Conservation (phyloP, 108 stramenopile species). For the Chaetoceros tenuissimus region DNA sequence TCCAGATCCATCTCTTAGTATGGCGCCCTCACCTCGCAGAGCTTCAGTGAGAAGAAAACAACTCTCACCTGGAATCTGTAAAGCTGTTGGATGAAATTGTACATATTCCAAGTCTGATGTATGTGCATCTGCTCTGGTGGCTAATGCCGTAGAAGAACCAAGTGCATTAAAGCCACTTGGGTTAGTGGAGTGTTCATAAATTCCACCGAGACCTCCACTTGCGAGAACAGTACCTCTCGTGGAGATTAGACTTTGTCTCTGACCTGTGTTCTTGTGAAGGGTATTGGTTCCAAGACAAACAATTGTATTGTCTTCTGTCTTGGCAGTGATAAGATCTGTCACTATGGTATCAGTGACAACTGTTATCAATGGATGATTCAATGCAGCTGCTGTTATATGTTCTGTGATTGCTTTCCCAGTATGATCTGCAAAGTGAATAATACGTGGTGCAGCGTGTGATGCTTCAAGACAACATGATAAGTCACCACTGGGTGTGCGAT, state of each 20-base stretch:
- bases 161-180: constrained; percentile 85
- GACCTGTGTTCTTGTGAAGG: constrained; percentile 20
- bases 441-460: constrained; percentile 82
- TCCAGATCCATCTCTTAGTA: constrained; percentile 66
- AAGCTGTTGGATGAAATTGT: constrained; percentile 92
- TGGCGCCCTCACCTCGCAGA: constrained; percentile 87
- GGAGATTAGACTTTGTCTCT: constrained; percentile 29
- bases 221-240: constrained; percentile 77
- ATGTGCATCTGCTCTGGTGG: constrained; percentile 47
- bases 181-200: constrained; percentile 93
- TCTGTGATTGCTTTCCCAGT: constrained; percentile 86
- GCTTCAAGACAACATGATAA: constrained; percentile 70
- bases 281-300: constrained; percentile 39
- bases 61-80: constrained; percentile 73
- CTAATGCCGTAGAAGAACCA: constrained; percentile 82
- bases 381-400: constrained; percentile 70
- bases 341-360: constrained; percentile 67
- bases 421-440: constrained; percentile 85
- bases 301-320: constrained; percentile 17
- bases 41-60: constrained; percentile 92
- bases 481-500: constrained; percentile 35
- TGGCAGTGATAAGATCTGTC: constrained; percentile 69
- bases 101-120: constrained; percentile 89
- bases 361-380: constrained; percentile 75
- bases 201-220: constrained; percentile 82